Evolutionary conservation across 2,329 filamentous ascomycete genomes (phyloP).

Genomic region (Exophiala alcalophila): DNA sequence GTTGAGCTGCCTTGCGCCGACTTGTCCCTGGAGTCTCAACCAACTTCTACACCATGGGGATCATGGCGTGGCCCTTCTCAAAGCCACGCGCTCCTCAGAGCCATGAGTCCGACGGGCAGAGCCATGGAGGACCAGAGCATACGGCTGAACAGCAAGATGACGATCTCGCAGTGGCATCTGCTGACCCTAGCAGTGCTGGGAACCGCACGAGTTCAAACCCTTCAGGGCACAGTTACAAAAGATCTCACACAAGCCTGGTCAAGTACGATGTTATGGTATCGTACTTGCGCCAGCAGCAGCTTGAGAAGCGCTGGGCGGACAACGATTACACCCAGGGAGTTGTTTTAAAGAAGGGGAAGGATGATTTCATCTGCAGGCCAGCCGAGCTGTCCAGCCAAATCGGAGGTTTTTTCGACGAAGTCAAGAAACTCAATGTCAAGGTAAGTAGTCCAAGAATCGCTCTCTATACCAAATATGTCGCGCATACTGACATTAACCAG

Average conservation of each 20-base stretch:
- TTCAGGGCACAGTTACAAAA: neutral
- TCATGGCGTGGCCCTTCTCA: too few species aligned
- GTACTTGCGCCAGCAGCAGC: conserved; percentile 15
- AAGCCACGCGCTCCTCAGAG: too few species aligned
- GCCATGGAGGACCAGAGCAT: too few species aligned
- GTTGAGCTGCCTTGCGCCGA: too few species aligned
- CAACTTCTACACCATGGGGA: too few species aligned
- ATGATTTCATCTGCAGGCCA: conserved; percentile 52
- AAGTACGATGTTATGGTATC: conserved; percentile 12
- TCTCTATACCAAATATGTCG: conserved; percentile 41
- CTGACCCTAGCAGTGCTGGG: too few species aligned
- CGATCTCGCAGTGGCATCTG: too few species aligned
- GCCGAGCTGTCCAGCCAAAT: conserved; percentile 44
- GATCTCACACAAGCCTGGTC: conserved; percentile 1
- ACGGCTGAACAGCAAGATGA: too few species aligned
- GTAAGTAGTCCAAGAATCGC: neutral
- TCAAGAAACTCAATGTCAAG: conserved; percentile 32
- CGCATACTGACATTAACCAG: conserved; percentile 51
- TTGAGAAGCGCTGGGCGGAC: conserved; percentile 15
- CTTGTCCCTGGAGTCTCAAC: too few species aligned
- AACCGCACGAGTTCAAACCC: neutral
- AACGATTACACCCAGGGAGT: conserved; percentile 46
- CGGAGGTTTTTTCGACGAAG: conserved; percentile 40
- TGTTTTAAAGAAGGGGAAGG: conserved; percentile 51
- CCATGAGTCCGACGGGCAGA: too few species aligned